Percentiles rank a stretch among this genome's conserved stretches.
These are phyloP conservation scores for Taphrina communis DNA, from an alignment of 1,139 yeast species.

Conservation along the genomic window DNA sequence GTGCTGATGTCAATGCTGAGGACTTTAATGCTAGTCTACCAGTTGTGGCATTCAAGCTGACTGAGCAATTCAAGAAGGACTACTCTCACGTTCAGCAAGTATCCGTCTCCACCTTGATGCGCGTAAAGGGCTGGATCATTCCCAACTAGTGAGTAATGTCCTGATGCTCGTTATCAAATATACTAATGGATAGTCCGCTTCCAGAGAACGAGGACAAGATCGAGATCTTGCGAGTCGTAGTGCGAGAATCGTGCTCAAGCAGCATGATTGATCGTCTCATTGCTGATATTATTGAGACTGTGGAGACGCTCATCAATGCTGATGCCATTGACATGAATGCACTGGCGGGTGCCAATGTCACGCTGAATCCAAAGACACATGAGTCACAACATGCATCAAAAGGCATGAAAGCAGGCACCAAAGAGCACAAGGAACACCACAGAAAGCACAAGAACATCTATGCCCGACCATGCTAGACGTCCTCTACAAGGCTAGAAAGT, in stretches of 20 bases:
- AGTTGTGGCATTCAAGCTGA: slow-evolving; percentile 75
- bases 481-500: neutral
- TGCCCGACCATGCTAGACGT: slow-evolving; percentile 30
- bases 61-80: slow-evolving; percentile 55
- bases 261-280: slow-evolving; percentile 76
- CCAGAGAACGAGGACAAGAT: slow-evolving; percentile 62
- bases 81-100: slow-evolving; percentile 89
- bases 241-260: slow-evolving; percentile 71
- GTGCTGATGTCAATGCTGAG: slow-evolving; percentile 50
- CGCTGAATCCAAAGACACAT: slow-evolving; percentile 11
- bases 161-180: neutral
- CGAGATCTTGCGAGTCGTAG: slow-evolving; percentile 85
- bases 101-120: slow-evolving; percentile 70
- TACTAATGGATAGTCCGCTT: slow-evolving; percentile 56
- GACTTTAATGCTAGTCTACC: slow-evolving; percentile 66
- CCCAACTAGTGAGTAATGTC: slow-evolving; percentile 65
- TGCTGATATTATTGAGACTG: slow-evolving; percentile 65
- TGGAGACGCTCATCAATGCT: slow-evolving; percentile 52
- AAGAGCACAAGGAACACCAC: slow-evolving; percentile 35
- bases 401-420: slow-evolving; percentile 35
- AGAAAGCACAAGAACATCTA: slow-evolving; percentile 32
- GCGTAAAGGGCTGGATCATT: slow-evolving; percentile 83
- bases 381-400: slow-evolving; percentile 15
- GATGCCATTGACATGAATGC: slow-evolving; percentile 40
- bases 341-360: slow-evolving; percentile 25